Evolutionary conservation across 192 early-diverging fungal species (phyloP).

Genomic region (Pecoramyces ruminantium): DNA sequence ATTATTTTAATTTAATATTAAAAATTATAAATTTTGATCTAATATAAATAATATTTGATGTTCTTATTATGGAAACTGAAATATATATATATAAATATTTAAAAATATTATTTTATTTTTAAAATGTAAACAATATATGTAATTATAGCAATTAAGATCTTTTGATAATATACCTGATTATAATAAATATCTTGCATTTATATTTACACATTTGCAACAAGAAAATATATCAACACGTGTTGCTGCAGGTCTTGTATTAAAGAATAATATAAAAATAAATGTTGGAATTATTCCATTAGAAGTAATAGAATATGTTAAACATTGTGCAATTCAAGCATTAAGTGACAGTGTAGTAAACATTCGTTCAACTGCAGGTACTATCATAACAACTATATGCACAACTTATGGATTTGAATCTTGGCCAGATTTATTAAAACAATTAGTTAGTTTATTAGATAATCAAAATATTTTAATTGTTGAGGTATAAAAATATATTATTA

Average conservation of each 20-base stretch:
- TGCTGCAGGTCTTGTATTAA: conserved; percentile 68
- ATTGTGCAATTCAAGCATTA: conserved; percentile 33
- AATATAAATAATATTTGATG: no score
- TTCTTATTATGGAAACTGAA: no score
- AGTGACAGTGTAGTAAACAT: conserved; percentile 54
- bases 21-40: no score
- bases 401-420: conserved; percentile 52
- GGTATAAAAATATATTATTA: conserved; percentile 16
- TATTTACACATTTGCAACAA: conserved; percentile 57
- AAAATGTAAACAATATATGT: no score
- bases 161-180: conserved; percentile 71
- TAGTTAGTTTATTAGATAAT: conserved; percentile 64
- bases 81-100: not conserved
- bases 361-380: conserved; percentile 64
- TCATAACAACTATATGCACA: conserved; percentile 73
- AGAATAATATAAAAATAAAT: conserved; percentile 53
- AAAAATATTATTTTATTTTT: not conserved
- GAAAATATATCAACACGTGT: conserved; percentile 49
- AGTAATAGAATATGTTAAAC: conserved; percentile 53
- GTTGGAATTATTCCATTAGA: conserved; percentile 25
- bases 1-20: no score
- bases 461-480: conserved; percentile 55
- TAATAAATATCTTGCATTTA: conserved; percentile 75
- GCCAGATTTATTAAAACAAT: conserved; percentile 62
- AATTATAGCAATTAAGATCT: conserved; percentile 46